Base-by-base conservation (phyloP, 2,329 filamentous ascomycete species). In the Pseudocercospora fijiensis region DNA sequence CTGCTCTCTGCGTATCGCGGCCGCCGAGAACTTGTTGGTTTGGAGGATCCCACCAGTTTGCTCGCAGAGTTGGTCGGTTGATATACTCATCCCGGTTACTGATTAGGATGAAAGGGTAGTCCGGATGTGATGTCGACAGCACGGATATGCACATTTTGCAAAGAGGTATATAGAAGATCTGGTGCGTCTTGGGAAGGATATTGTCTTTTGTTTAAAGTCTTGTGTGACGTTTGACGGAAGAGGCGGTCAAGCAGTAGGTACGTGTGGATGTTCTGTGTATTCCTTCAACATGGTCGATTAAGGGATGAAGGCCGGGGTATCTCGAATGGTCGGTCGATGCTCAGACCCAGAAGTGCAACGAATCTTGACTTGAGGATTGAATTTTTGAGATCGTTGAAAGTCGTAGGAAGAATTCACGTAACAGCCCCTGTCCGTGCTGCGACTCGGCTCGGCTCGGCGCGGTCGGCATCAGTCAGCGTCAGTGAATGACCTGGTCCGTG, bases 81-180 rank as follows among this genome's bases (percentile, higher is more conserved):
- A 88, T 79, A 68, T 84, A 88, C 78, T 89, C 86, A 75, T 83
- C 81, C 68, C 81, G 75, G 69, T 83, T 83, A 72, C 78, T 81
- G 61, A 82, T 74, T n/a, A 83, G 72, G 65, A 83, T 79, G 66
- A 83, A 78, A 8, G 81, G 79, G 64, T 82, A 83, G 45, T 78
- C 69, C 13, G 81, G 80, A 67, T 83, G 81, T 20, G 79, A 76
- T 5, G 81, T 82, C 4, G 79, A 79, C 5, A 83, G 69, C 28
- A 83, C 75, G 26, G 80, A 80, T 68, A 83, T 82, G 66, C 81
- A 83, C 81, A 83, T 81, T 8, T 66, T 64, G 22, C 10, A 20
- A 16, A n/a, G 13, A 18, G 2, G 1, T 27, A 11, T 2, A 9
- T 9, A 6, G 49, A 18, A 28, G 24, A 26, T 27, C 22, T 13